Conservation (phyloP, 2,329 filamentous ascomycete species). For the Grosmannia penicillata region DNA sequence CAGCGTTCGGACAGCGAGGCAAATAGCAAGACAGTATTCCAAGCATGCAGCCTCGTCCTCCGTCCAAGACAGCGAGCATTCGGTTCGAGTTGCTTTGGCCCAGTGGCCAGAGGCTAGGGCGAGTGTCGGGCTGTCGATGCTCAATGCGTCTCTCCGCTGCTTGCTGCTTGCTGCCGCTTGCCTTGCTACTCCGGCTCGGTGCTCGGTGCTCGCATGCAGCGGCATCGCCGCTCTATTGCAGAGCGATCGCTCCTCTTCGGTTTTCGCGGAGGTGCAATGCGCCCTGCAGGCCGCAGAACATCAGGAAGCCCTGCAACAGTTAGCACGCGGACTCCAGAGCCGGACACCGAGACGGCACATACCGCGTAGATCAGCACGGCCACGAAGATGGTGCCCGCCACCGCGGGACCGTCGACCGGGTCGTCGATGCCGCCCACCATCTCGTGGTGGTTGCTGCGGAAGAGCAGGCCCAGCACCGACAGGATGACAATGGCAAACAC, state of each 20-base stretch:
- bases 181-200: not conserved
- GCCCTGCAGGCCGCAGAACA: slow-evolving; percentile 85
- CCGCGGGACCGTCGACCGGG: slow-evolving; percentile 58
- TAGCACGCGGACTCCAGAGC: not conserved
- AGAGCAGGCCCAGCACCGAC: slow-evolving; percentile 53
- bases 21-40: too few relatives aligned
- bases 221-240: slow-evolving; percentile 24
- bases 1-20: too few relatives aligned
- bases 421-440: slow-evolving; percentile 64
- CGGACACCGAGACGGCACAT: slow-evolving; percentile 29
- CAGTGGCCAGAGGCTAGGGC: too few relatives aligned
- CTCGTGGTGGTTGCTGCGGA: slow-evolving; percentile 65
- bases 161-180: too few relatives aligned
- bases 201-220: not conserved
- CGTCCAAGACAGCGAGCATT: too few relatives aligned
- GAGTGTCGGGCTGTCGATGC: too few relatives aligned
- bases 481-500: slow-evolving; percentile 52
- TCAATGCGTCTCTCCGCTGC: too few relatives aligned
- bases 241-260: slow-evolving; percentile 68
- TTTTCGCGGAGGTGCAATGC: slow-evolving; percentile 72
- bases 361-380: slow-evolving; percentile 83
- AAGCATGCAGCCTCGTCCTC: too few relatives aligned
- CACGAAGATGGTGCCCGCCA: slow-evolving; percentile 73
- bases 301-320: slow-evolving; percentile 56
- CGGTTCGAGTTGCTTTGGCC: too few relatives aligned